phyloP scores from a whole-genome alignment of 208 protist species.

The Trypanosoma grayi region DNA sequence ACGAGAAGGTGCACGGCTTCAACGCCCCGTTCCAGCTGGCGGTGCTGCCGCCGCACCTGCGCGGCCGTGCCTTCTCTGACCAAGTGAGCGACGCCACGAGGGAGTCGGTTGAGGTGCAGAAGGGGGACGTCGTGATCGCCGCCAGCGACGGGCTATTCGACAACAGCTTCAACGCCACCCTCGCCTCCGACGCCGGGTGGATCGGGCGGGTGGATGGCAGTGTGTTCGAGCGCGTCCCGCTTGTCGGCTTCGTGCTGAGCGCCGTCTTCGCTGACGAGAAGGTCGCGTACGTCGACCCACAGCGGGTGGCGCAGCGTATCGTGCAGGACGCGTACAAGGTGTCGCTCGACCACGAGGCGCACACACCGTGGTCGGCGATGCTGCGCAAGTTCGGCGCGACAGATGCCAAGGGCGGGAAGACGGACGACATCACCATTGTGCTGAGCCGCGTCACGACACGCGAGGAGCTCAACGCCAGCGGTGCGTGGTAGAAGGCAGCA shows the following conservation, averaged over 20 bases:
- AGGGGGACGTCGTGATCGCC: conserved; percentile 91
- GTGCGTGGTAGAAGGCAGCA: conserved; percentile 40
- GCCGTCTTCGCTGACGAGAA: conserved; percentile 61
- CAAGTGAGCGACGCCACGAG: conserved; percentile 64
- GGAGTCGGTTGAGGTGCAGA: conserved; percentile 70
- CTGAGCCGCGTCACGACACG: conserved; percentile 83
- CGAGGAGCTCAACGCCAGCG: conserved; percentile 65
- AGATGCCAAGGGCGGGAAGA: conserved; percentile 84
- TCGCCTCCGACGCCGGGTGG: conserved; percentile 79
- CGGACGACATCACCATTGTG: conserved; percentile 89
- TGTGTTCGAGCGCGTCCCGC: conserved; percentile 60
- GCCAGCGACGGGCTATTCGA: conserved; percentile 94
- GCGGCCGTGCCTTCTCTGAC: conserved; percentile 73
- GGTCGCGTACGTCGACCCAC: conserved; percentile 80
- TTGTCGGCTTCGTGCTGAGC: conserved; percentile 79
- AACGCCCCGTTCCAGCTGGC: conserved; percentile 92
- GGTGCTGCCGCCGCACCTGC: conserved; percentile 65
- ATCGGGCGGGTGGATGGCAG: conserved; percentile 70
- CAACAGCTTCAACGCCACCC: conserved; percentile 87
- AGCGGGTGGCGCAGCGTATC: conserved; percentile 87
- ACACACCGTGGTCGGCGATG: conserved; percentile 85
- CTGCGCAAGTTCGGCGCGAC: conserved; percentile 68
- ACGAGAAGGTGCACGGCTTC: conserved; percentile 90
- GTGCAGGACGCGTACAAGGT: conserved; percentile 77
- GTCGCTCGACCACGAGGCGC: conserved; percentile 55